Conservation (phyloP, 2,329 filamentous ascomycete species). For the Colletotrichum limetticola region DNA sequence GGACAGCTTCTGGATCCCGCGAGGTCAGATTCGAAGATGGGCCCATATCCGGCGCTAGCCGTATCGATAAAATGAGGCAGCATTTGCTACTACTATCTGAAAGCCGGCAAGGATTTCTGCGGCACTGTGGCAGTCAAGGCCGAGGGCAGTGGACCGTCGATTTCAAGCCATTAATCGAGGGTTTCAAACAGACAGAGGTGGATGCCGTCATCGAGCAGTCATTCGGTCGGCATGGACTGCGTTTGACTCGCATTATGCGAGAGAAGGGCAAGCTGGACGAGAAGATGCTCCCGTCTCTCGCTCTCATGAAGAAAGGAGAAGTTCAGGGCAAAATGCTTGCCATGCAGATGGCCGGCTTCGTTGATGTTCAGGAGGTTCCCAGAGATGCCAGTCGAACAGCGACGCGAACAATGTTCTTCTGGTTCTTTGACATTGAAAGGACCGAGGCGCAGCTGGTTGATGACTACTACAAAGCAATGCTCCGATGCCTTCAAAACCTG, state of each 20-base stretch:
- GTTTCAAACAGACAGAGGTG: conserved; percentile 80
- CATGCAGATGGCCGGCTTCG: conserved; percentile 86
- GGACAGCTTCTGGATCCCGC: conserved; percentile 40
- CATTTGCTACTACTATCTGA: conserved; percentile 80
- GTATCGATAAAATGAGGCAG: conserved; percentile 71
- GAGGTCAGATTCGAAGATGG: conserved; percentile 64
- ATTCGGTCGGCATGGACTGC: conserved; percentile 80
- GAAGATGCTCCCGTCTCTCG: conserved; percentile 83
- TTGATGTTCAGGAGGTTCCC: conserved; percentile 94
- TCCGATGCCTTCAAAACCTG: conserved; percentile 83
- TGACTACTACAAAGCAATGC: conserved; percentile 89
- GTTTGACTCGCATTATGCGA: conserved; percentile 85
- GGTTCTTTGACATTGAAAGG: conserved; percentile 86
- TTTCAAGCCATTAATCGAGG: conserved; percentile 77
- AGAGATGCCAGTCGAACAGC: conserved; percentile 85
- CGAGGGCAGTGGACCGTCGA: conserved; percentile 85
- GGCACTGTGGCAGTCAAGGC: conserved; percentile 71
- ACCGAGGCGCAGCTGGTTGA: conserved; percentile 78
- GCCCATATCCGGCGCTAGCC: conserved; percentile 52
- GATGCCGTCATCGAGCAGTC: conserved; percentile 83
- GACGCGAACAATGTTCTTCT: conserved; percentile 87
- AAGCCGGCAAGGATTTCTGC: conserved; percentile 75
- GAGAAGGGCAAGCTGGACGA: conserved; percentile 95
- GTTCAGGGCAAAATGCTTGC: conserved; percentile 85
- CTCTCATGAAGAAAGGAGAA: conserved; percentile 86